Percentiles rank a stretch among this genome's conserved stretches.
Conservation (phyloP, 2,329 filamentous ascomycete genomes). For the Endothia cerciana region DNA sequence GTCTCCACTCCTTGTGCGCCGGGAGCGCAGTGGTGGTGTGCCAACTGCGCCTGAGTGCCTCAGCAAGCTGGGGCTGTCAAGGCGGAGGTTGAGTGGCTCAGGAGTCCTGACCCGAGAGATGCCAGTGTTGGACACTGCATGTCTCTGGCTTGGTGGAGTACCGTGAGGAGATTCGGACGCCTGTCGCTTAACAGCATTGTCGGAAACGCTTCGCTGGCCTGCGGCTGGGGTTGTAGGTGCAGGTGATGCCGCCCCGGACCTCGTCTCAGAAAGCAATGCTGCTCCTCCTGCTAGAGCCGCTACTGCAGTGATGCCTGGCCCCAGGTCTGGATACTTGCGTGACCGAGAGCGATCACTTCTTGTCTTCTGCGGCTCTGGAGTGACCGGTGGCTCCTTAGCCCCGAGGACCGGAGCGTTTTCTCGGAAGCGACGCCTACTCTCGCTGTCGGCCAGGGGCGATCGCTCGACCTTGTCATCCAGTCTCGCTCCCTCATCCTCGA, state of each 20-base stretch:
- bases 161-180: constrained; percentile 33
- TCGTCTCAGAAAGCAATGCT: constrained; percentile 35
- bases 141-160: constrained; percentile 38
- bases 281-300: constrained; percentile 37
- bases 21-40: constrained; percentile 73
- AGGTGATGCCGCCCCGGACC: constrained; percentile 41
- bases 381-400: constrained; percentile 42
- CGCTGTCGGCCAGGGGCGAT: constrained; percentile 19
- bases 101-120: constrained; percentile 56
- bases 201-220: constrained; percentile 45
- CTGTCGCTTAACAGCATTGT: constrained; percentile 35
- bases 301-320: constrained; percentile 36
- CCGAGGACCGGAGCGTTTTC: constrained; percentile 42
- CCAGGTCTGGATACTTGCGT: constrained; percentile 35
- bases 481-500: constrained; percentile 24
- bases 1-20: constrained; percentile 71
- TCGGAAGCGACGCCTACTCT: constrained; percentile 24
- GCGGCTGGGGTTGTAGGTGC: constrained; percentile 26
- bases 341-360: constrained; percentile 32
- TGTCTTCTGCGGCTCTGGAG: constrained; percentile 52
- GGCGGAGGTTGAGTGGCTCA: constrained; percentile 58
- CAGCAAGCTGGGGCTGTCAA: constrained; percentile 64
- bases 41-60: constrained; percentile 43
- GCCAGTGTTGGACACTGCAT: constrained; percentile 58
- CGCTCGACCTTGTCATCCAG: constrained; percentile 11